These are phyloP conservation scores for Plasmodium berghei DNA, from an alignment of 169 alveolate genomes.

Conservation along the genomic window DNA sequence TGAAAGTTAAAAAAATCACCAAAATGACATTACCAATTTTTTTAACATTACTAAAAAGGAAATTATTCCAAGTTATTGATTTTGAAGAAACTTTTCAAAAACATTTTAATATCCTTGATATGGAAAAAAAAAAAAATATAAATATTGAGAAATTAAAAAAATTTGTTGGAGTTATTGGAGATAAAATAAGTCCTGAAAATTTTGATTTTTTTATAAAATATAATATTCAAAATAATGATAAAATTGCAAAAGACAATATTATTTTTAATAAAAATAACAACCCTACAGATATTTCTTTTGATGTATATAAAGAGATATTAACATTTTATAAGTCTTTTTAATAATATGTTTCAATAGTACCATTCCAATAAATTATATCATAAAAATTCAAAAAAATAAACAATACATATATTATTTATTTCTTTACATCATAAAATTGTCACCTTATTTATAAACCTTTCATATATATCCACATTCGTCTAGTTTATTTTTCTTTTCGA, in stretches of 20 bases:
- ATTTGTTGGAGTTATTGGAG: constrained; percentile 37
- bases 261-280: constrained; percentile 3
- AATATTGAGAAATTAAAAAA: constrained; percentile 15
- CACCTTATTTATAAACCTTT: too few species aligned
- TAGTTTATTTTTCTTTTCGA: too few species aligned
- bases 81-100: constrained; percentile 14
- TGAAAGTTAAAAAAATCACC: constrained; percentile 25
- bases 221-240: neutral
- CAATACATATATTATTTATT: neutral
- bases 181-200: constrained; percentile 39
- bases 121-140: constrained; percentile 32
- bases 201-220: constrained; percentile 29
- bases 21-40: constrained; percentile 59
- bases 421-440: too few species aligned
- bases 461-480: too few species aligned
- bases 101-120: constrained; percentile 37
- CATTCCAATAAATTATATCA: too few species aligned
- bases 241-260: neutral
- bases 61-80: constrained; percentile 22
- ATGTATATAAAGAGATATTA: constrained; percentile 34
- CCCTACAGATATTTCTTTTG: constrained; percentile 4
- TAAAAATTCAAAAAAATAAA: neutral
- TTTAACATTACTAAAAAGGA: constrained; percentile 54
- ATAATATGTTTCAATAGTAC: neutral
- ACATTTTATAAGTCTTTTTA: constrained; percentile 18